These are phyloP conservation scores for Linum lewisii DNA, from an alignment of 345 rosid genomes.

Conservation along the genomic window DNA sequence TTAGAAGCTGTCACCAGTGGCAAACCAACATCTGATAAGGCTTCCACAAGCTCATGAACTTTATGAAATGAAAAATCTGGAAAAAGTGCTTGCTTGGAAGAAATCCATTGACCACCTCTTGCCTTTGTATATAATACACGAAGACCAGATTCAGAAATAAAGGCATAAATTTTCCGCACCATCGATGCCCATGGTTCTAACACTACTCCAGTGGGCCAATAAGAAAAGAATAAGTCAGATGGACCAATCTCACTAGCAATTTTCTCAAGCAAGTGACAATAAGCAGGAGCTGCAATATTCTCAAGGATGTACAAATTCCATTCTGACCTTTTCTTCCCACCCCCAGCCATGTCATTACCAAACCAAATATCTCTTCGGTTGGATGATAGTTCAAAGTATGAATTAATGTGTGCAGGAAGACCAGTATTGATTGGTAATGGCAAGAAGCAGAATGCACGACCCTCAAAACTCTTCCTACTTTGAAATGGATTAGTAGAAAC, in stretches of 20 bases:
- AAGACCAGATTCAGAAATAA: constrained; percentile 58
- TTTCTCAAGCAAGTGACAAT: constrained; percentile 81
- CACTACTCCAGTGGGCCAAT: constrained; percentile 65
- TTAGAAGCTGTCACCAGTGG: constrained; percentile 57
- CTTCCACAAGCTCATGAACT: constrained; percentile 61
- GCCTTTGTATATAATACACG: constrained; percentile 76
- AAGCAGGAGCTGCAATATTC: constrained; percentile 79
- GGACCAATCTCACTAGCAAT: constrained; percentile 75
- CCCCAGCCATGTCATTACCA: constrained; percentile 98
- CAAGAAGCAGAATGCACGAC: constrained; percentile 92
- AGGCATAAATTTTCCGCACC: constrained; percentile 56
- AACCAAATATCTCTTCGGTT: constrained; percentile 98
- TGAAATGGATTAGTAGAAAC: constrained; percentile 34
- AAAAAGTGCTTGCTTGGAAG: constrained; percentile 79
- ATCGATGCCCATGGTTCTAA: constrained; percentile 92
- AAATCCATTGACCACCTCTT: constrained; percentile 87
- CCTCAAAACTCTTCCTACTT: constrained; percentile 51
- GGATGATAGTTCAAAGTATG: constrained; percentile 91
- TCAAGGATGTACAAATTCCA: constrained; percentile 88
- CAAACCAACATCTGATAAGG: constrained; percentile 75
- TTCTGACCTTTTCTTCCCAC: constrained; percentile 84
- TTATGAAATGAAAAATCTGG: constrained; percentile 74
- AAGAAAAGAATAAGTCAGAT: constrained; percentile 63
- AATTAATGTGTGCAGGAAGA: constrained; percentile 86
- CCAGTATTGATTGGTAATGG: constrained; percentile 84